phyloP scores from a whole-genome alignment of 2,329 filamentous ascomycete genomes.

The Colletotrichum lentis region DNA sequence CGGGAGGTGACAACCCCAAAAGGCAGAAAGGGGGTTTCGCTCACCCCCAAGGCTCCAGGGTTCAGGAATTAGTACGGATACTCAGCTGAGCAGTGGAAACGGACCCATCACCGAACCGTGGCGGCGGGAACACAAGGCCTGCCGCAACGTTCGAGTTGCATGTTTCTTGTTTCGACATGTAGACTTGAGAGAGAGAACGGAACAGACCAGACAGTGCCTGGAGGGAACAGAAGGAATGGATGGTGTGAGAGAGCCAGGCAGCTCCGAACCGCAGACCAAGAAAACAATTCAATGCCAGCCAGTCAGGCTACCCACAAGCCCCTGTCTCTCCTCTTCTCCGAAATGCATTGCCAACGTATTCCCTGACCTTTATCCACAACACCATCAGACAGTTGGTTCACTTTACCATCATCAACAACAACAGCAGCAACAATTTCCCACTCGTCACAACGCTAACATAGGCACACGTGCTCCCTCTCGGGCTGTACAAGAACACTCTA shows the following conservation, averaged over 20 bases:
- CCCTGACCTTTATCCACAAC: background rate
- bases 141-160: background rate
- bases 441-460: background rate
- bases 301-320: slow-evolving; percentile 2
- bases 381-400: background rate
- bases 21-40: slow-evolving; percentile 2
- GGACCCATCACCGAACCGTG: slow-evolving; percentile 23
- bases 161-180: background rate
- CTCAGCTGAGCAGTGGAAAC: slow-evolving; percentile 25
- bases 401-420: slow-evolving; percentile 1
- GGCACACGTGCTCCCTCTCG: slow-evolving; percentile 5
- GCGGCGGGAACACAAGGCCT: slow-evolving; percentile 14
- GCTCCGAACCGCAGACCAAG: background rate
- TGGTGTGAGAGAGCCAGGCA: background rate
- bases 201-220: background rate
- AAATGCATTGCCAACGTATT: background rate
- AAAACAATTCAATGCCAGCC: background rate
- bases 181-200: background rate
- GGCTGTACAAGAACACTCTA: background rate
- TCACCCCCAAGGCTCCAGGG: slow-evolving; percentile 9
- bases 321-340: slow-evolving; percentile 2
- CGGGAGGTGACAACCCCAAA: background rate
- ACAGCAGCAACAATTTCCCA: background rate
- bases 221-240: background rate
- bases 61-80: background rate